These are phyloP conservation scores for Ascochyta clinopodiicola DNA, from an alignment of 2,329 filamentous ascomycete species.

Conservation along the genomic window DNA sequence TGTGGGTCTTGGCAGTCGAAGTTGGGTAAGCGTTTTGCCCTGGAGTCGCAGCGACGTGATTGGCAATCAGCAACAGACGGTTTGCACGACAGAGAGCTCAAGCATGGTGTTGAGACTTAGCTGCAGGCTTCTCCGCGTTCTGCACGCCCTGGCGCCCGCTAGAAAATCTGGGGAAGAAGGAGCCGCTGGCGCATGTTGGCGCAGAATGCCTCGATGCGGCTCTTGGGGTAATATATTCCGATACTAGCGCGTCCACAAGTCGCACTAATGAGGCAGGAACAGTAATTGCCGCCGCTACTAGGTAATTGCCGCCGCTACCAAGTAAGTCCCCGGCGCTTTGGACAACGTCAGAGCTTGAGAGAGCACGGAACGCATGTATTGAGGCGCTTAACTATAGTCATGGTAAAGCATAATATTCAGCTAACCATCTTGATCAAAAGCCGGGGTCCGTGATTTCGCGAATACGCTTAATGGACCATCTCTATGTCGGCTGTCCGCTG, in stretches of 20 bases:
- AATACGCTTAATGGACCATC: constrained; percentile 31
- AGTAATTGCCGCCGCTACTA: constrained; percentile 7
- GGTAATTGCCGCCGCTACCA: constrained; percentile 6
- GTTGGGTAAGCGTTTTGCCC: constrained; percentile 1
- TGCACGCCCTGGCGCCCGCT: constrained; percentile 15
- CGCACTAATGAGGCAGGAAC: background rate
- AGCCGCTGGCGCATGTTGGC: constrained; percentile 6
- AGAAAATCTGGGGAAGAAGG: constrained; percentile 13
- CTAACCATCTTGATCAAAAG: constrained; percentile 14
- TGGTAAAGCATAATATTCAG: background rate
- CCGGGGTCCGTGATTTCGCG: constrained; percentile 25
- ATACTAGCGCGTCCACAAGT: constrained; percentile 3
- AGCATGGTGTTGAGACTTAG: constrained; percentile 4
- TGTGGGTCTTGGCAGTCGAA: constrained; percentile 4
- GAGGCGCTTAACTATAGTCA: constrained; percentile 5
- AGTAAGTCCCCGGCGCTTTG: background rate
- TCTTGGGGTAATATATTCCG: constrained; percentile 3
- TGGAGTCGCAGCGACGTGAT: constrained; percentile 8
- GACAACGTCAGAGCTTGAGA: background rate
- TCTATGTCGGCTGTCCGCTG: constrained; percentile 24
- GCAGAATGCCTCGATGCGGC: constrained; percentile 7
- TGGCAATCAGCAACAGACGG: constrained; percentile 12
- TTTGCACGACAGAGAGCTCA: constrained; percentile 1
- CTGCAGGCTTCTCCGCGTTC: constrained; percentile 18
- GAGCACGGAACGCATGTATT: background rate